Base-by-base conservation (phyloP, 2,329 filamentous ascomycete genomes). In the Xylariaceae sp. region DNA sequence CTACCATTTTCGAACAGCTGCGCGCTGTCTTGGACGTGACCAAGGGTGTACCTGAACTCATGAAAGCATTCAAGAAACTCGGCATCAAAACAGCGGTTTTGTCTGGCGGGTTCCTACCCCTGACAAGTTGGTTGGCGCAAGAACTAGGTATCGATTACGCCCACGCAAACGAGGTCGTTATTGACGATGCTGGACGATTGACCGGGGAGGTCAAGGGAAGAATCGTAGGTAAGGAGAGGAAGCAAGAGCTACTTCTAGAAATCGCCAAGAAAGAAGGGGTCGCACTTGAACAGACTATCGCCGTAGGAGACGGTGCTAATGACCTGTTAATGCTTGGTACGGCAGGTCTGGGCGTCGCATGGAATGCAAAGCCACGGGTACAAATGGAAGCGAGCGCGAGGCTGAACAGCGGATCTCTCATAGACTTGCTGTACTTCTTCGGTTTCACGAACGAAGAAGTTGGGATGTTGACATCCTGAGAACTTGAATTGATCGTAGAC, bases 41-140 rank as follows among this genome's bases (percentile, higher is more conserved):
- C 1, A 80, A 81, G 9, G 93, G 93, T 6, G 90, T 89, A 1
- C 76, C 73, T 15, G 79, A 87, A 49, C 72, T 97, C 15, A 75
- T 95, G 48, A 76, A 66, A 45, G 85, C 83, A 0, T 69, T 98
- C 38, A 89, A 87, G 65, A 73, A 76, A 17, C 68, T 95, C 4
- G 91, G 91, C 7, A 85, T 87, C 65, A 91, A 87, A 67, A 89
- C 89, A 2, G 93, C 90, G 0, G 91, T 98, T 4, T 68, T 96
- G 24, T 95, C 89, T 26, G 93, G 93, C 34, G 93, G 93, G 0
- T 98, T 98, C 66, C 80, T 87, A 49, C 90, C 91, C 0, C 69
- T 97, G 49, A 94, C 93, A 0, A 76, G 81, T 43, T 97, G 90
- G 88, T 77, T 97, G 28, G 89, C 87, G 13, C 72, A 72, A 31